phyloP scores from a whole-genome alignment of 2,329 filamentous ascomycete species.

The Sporothrix inflata region DNA sequence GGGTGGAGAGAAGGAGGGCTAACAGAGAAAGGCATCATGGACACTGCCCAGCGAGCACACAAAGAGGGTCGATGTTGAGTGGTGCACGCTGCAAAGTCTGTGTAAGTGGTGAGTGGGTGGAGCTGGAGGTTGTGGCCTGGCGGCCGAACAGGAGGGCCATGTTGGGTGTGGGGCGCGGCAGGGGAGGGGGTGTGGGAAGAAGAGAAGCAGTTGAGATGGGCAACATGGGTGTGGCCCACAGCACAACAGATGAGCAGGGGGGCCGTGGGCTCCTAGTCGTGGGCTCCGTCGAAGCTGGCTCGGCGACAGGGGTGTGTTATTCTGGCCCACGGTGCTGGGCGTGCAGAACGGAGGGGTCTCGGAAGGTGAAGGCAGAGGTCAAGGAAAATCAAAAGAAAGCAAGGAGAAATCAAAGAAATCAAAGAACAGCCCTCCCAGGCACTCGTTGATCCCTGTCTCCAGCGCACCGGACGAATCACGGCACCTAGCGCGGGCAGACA shows the following conservation, averaged over 20 bases:
- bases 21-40: slow-evolving; percentile 26
- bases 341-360: slow-evolving; percentile 12
- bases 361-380: background rate
- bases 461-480: background rate
- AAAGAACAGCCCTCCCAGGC: background rate
- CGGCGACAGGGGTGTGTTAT: slow-evolving; percentile 8
- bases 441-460: background rate
- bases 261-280: background rate
- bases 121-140: slow-evolving; percentile 1
- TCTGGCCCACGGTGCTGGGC: slow-evolving; percentile 8
- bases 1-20: background rate
- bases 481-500: background rate
- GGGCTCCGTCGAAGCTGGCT: background rate
- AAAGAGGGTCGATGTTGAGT: background rate
- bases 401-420: background rate
- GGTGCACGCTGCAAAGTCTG: slow-evolving; percentile 16
- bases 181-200: slow-evolving; percentile 15
- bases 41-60: slow-evolving; percentile 2
- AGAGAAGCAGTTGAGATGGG: slow-evolving; percentile 15
- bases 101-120: slow-evolving; percentile 26
- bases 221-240: slow-evolving; percentile 25
- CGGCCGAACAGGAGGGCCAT: slow-evolving; percentile 23
- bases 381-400: background rate
- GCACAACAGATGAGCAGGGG: slow-evolving; percentile 6
- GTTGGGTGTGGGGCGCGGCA: slow-evolving; percentile 12